Evolutionary conservation across 1,284 basidiomycete species (phyloP).

Genomic region (Kwoniella shivajii): DNA sequence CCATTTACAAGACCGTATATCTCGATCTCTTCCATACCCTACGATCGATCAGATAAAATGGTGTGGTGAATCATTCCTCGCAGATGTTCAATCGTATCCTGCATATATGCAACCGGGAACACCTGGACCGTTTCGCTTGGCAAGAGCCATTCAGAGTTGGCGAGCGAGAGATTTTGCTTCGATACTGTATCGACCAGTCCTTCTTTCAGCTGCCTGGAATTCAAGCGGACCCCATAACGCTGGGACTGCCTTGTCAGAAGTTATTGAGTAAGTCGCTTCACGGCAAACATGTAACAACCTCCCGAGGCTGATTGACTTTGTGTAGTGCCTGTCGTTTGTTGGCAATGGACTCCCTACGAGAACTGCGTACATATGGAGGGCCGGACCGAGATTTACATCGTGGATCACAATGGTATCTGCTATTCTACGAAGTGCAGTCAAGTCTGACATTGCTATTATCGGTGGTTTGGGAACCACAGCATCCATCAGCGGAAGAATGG

Average conservation of each 20-base stretch:
- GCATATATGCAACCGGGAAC: slow-evolving; percentile 13
- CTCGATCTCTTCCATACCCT: slow-evolving; percentile 19
- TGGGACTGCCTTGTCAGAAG: slow-evolving; percentile 13
- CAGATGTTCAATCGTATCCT: slow-evolving; percentile 13
- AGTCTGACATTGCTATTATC: slow-evolving; percentile 18
- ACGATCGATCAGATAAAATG: slow-evolving; percentile 25
- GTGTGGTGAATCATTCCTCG: slow-evolving; percentile 19
- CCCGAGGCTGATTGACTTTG: too few relatives aligned
- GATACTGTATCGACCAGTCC: slow-evolving; percentile 30
- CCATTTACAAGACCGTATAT: slow-evolving; percentile 23
- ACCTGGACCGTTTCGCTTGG: slow-evolving; percentile 17
- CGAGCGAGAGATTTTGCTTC: slow-evolving; percentile 24
- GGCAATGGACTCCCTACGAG: neutral
- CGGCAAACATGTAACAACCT: too few relatives aligned
- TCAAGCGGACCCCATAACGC: slow-evolving; percentile 16
- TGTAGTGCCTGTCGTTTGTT: neutral
- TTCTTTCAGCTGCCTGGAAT: slow-evolving; percentile 32
- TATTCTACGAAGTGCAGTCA: slow-evolving; percentile 22
- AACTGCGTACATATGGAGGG: neutral
- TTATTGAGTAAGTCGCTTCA: slow-evolving; percentile 22
- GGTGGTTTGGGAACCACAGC: slow-evolving; percentile 20
- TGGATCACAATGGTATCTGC: slow-evolving; percentile 19
- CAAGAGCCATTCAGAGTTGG: slow-evolving; percentile 22
- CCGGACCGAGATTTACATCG: slow-evolving; percentile 1
- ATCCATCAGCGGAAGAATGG: slow-evolving; percentile 11